Evolutionary conservation across 2,329 filamentous ascomycete genomes (phyloP), one percentile per base, ranked within the genome.

Genomic region (Pezicula carpinea): DNA sequence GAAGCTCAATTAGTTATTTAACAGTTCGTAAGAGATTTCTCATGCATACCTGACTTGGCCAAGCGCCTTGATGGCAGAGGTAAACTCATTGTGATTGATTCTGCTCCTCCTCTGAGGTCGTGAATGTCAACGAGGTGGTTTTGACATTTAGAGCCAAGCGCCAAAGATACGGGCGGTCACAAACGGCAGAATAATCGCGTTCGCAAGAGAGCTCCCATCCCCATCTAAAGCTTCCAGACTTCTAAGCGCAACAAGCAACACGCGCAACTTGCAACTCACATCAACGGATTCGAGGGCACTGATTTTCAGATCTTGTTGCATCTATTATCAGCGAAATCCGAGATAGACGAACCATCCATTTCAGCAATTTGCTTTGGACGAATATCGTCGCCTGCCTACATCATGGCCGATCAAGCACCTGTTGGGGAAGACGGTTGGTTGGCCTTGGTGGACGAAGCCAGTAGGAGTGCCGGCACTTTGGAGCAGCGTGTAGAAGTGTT

Each of bases 361-460:
- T 29, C 26, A 29, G 26, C 6, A 29, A 29, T 10, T 29, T 4
- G 10, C 8, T 29, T 29, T 10, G 26, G 26, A 29, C 26, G 4
- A 29, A 11, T 29, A 26, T 34, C 40, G 29, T 43, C 45, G 22
- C 46, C 38, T 46, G 13, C 38, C 38, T 21, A 35, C 46, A 29
- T 38, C 15, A 66, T 65, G 62, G 41, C 57, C n/a, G 60, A 64
- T 48, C 10, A 11, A 8, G 26, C 26, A 13, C 83, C 85, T 39
- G 74, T 89, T 55, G 86, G 86, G 59, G 87, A 93, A 70, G 81
- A 86, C 49, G 78, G 77, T 63, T 93, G 87, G 87, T 67, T 86
- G 56, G 85, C 86, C 57, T 87, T 86, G 66, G 76, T 92, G 54
- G 80, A 87, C 52, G 87, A 91, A 65, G 79, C 86, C 56, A 79